Conservation (phyloP, 176 grass and related monocot genomes). For the Stipa capillata region DNA sequence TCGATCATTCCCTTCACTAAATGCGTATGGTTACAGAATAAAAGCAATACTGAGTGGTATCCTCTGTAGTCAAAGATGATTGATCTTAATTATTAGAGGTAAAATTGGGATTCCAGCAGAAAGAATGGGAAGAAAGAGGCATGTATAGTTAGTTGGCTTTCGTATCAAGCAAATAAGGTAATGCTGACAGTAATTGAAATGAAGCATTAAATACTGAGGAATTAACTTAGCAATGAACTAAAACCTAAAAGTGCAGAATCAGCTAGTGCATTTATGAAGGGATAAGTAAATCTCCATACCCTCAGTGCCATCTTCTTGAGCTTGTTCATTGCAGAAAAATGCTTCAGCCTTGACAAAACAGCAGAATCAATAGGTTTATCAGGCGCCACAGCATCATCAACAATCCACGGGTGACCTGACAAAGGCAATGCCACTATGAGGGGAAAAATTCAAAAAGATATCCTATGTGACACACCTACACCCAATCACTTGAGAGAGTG, state of each 20-base stretch:
- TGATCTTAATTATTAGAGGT: neutral
- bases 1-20: neutral
- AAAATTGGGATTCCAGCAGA: neutral
- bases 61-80: neutral
- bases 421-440: too few species aligned
- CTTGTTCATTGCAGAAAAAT: constrained; percentile 99
- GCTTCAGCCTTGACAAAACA: constrained; percentile 94
- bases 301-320: constrained; percentile 99
- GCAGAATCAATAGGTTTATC: constrained; percentile 98
- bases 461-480: neutral
- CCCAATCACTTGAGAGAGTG: neutral
- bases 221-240: neutral
- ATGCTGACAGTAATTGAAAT: neutral
- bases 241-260: neutral
- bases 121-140: neutral
- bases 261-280: neutral
- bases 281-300: constrained; percentile 31
- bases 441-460: constrained; percentile 29
- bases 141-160: neutral
- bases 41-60: neutral
- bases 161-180: constrained; percentile 1
- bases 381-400: constrained; percentile 90
- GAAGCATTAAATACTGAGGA: neutral
- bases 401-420: constrained; percentile 93
- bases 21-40: neutral